These are phyloP conservation scores for Cercophora sp. DNA, from an alignment of 495 filamentous ascomycete genomes.

Conservation along the genomic window DNA sequence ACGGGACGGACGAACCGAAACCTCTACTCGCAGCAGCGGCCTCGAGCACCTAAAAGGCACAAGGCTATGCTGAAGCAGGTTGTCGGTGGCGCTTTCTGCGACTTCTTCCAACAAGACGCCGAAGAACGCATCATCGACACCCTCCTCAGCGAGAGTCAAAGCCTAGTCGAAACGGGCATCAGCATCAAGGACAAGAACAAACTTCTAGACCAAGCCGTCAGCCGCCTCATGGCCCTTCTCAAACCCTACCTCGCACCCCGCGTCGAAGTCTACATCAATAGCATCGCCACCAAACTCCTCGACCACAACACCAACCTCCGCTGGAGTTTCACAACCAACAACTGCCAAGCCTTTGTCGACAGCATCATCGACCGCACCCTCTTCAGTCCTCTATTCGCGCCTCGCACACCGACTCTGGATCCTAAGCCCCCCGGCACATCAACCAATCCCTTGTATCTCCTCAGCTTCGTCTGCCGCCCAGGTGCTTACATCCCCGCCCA, in stretches of 20 bases:
- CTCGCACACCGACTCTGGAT: neutral
- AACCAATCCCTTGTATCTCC: conserved; percentile 23
- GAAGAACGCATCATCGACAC: conserved; percentile 29
- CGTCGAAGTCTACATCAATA: conserved; percentile 5
- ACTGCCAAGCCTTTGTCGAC: conserved; percentile 35
- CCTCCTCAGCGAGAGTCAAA: conserved; percentile 12
- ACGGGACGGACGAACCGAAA: conserved; percentile 13
- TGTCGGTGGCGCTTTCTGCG: conserved; percentile 34
- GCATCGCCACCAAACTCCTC: conserved; percentile 26
- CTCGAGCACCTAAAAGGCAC: conserved; percentile 28
- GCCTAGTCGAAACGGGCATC: neutral
- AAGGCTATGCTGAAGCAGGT: conserved; percentile 43
- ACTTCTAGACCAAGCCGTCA: neutral
- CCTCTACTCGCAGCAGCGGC: conserved; percentile 21
- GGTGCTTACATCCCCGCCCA: conserved; percentile 10
- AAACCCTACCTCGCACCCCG: conserved; percentile 1
- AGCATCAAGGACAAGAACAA: neutral
- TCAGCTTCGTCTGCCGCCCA: conserved; percentile 36
- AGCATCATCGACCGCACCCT: conserved; percentile 26
- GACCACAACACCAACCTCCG: conserved; percentile 16
- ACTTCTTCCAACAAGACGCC: conserved; percentile 14
- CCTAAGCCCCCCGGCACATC: neutral
- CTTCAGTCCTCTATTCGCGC: conserved; percentile 29
- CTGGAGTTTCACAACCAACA: conserved; percentile 29
- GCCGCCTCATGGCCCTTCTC: conserved; percentile 10